Percentiles rank a stretch among this genome's conserved stretches.
phyloP scores from a whole-genome alignment of 768 basidiomycete genomes.

The Amanita muscaria region DNA sequence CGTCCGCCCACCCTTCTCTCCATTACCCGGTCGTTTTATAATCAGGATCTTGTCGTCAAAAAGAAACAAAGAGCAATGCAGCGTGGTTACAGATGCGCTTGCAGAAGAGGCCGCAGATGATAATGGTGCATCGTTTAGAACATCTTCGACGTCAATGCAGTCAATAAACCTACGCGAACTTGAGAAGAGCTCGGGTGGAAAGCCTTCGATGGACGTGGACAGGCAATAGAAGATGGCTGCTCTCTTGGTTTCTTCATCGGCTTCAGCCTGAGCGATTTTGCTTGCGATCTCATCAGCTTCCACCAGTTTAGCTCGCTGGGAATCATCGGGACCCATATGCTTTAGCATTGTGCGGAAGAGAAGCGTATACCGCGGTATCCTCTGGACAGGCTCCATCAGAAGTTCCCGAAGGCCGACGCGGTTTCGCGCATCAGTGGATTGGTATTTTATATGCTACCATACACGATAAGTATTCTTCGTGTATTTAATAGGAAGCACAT shows the following conservation, averaged over 20 bases:
- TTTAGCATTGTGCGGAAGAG: constrained; percentile 91
- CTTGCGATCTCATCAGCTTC: constrained; percentile 86
- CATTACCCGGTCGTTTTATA: constrained; percentile 73
- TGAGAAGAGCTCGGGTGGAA: constrained; percentile 86
- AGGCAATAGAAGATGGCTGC: constrained; percentile 85
- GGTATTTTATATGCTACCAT: constrained; percentile 77
- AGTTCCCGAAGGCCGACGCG: constrained; percentile 86
- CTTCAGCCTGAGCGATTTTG: constrained; percentile 85
- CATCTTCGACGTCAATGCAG: constrained; percentile 89
- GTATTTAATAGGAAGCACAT: constrained; percentile 21
- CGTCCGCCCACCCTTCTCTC: constrained; percentile 63
- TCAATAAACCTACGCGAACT: constrained; percentile 84
- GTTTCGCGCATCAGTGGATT: constrained; percentile 61
- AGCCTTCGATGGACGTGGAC: constrained; percentile 77
- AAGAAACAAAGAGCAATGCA: constrained; percentile 85
- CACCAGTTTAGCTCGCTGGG: constrained; percentile 66
- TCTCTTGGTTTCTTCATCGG: constrained; percentile 85
- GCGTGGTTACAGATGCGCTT: constrained; percentile 32
- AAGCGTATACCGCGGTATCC: constrained; percentile 90
- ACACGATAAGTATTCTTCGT: constrained; percentile 10
- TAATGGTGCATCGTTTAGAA: constrained; percentile 40
- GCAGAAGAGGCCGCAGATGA: constrained; percentile 37
- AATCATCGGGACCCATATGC: constrained; percentile 71
- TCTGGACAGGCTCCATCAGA: constrained; percentile 93
- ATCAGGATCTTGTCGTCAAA: constrained; percentile 94